These are phyloP conservation scores for Spergularia azorica DNA, from an alignment of 179 eudicot genomes.

Conservation along the genomic window DNA sequence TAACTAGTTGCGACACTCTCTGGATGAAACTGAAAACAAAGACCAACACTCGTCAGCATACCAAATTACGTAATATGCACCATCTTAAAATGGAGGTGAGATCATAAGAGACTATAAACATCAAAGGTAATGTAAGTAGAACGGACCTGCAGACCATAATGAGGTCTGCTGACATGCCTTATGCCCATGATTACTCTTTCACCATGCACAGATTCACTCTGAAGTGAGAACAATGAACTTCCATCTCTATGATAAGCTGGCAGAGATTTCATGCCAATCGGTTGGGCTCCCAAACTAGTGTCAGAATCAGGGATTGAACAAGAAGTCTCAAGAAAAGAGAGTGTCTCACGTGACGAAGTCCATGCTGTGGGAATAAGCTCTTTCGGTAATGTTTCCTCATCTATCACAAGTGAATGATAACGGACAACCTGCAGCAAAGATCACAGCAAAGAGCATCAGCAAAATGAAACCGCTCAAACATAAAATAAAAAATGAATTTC, in stretches of 20 bases:
- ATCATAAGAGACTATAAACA: constrained; percentile 5
- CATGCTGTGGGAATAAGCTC: constrained; percentile 96
- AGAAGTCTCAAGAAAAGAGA: constrained; percentile 54
- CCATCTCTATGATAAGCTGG: constrained; percentile 35
- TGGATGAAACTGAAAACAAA: constrained; percentile 80
- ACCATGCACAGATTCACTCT: constrained; percentile 31
- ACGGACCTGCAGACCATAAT: constrained; percentile 92
- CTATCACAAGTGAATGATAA: constrained; percentile 94
- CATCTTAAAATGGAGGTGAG: background rate
- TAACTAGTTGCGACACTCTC: constrained; percentile 94
- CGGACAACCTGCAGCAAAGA: constrained; percentile 76
- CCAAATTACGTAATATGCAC: background rate
- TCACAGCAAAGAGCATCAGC: constrained; percentile 22
- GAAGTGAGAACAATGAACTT: constrained; percentile 34
- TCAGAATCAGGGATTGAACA: constrained; percentile 35
- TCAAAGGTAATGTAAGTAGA: constrained; percentile 9
- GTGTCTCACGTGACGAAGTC: constrained; percentile 63
- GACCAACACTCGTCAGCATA: constrained; percentile 19
- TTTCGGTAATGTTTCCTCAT: constrained; percentile 70
- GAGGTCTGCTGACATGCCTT: constrained; percentile 81
- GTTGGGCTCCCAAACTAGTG: constrained; percentile 23
- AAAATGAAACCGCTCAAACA: background rate
- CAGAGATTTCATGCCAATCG: constrained; percentile 26
- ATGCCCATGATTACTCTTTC: constrained; percentile 87
- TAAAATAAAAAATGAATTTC: background rate